A percentile compares a stretch with the other conserved stretches of the same genome.
Evolutionary conservation across 139 green algal species (phyloP).

Genomic region (Volvox reticuliferus): DNA sequence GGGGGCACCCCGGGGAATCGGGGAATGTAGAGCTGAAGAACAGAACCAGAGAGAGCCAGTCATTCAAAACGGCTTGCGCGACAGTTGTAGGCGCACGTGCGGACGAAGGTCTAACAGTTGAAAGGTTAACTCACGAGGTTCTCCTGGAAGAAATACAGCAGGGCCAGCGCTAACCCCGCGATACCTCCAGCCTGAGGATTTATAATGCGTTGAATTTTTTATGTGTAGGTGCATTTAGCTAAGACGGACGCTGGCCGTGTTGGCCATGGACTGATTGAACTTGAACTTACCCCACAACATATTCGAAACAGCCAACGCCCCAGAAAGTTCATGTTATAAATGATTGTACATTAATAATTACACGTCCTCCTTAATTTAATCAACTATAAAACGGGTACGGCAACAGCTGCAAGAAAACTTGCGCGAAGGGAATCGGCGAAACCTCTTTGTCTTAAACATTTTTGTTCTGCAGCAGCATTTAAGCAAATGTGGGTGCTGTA

Average conservation of each 20-base stretch:
- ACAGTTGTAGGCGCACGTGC: neutral
- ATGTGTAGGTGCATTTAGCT: neutral
- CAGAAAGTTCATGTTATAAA: conserved; percentile 7
- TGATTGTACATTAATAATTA: neutral
- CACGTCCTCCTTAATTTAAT: neutral
- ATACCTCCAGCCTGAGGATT: conserved; percentile 68
- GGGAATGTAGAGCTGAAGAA: conserved; percentile 83
- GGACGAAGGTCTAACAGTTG: no score
- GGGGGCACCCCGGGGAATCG: conserved; percentile 77
- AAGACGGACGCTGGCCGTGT: neutral
- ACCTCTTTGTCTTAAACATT: no score
- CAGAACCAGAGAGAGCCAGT: neutral
- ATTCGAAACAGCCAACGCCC: conserved; percentile 49
- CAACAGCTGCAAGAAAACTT: neutral
- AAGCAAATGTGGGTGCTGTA: no score
- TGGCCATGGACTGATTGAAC: no score
- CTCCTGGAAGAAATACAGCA: conserved; percentile 85
- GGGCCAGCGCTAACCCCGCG: conserved; percentile 63
- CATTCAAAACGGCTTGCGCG: neutral
- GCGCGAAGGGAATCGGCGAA: no score
- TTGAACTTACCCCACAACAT: conserved; percentile 43
- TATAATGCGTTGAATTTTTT: neutral
- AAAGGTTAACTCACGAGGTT: conserved; percentile 71
- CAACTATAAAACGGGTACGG: neutral
- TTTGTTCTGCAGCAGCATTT: no score